Percentiles rank a stretch among this genome's conserved stretches.
Evolutionary conservation across 495 filamentous ascomycete species (phyloP).

Genomic region (Lentithecium fluviatile): DNA sequence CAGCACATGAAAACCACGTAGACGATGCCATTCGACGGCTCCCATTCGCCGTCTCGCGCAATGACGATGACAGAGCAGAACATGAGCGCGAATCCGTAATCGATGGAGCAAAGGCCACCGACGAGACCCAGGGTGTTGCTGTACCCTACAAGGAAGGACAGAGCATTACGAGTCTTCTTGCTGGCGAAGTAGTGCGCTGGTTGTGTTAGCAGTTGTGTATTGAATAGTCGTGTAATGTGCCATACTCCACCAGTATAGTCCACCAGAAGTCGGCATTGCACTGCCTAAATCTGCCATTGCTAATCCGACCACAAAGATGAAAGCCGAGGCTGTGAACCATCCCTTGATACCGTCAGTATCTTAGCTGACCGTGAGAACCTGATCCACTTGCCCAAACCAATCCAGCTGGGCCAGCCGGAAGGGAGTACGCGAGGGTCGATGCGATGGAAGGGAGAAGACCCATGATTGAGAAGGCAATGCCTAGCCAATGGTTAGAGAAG

Average conservation of each 20-base stretch:
- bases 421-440: conserved; percentile 61
- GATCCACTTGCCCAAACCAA: conserved; percentile 61
- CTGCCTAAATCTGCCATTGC: conserved; percentile 69
- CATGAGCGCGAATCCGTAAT: conserved; percentile 45
- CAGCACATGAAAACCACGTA: conserved; percentile 64
- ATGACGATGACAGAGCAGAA: conserved; percentile 55
- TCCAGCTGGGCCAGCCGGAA: conserved; percentile 66
- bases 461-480: conserved; percentile 73
- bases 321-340: conserved; percentile 61
- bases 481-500: conserved; percentile 19
- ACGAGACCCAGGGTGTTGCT: conserved; percentile 66
- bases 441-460: conserved; percentile 70
- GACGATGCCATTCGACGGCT: conserved; percentile 57
- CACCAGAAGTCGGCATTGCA: conserved; percentile 69
- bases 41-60: conserved; percentile 62
- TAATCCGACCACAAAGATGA: conserved; percentile 65
- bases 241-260: conserved; percentile 64
- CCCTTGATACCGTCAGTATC: conserved; percentile 39
- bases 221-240: background rate
- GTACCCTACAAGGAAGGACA: conserved; percentile 70
- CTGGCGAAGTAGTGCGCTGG: conserved; percentile 60
- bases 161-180: conserved; percentile 58
- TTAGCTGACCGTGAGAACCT: background rate
- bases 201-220: background rate
- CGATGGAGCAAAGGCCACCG: conserved; percentile 54